Evolutionary conservation across 495 filamentous ascomycete genomes (phyloP).

Genomic region (Alectoria sarmentosa): DNA sequence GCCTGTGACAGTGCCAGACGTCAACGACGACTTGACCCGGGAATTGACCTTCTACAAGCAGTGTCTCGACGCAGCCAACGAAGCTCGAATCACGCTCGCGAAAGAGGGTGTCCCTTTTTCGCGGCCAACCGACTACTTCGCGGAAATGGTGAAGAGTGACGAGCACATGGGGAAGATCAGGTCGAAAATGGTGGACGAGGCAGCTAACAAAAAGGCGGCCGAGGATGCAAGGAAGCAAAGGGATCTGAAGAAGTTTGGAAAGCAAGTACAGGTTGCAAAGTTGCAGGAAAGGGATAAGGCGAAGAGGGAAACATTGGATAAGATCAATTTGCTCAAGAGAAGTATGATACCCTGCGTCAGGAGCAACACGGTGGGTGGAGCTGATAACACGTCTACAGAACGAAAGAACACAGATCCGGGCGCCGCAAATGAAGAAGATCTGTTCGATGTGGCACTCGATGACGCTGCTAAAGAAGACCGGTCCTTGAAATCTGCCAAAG

Average conservation of each 20-base stretch:
- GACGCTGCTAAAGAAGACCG: conserved; percentile 54
- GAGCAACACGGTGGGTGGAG: neutral
- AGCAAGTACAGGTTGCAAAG: conserved; percentile 96
- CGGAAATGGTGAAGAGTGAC: conserved; percentile 97
- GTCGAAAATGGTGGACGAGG: conserved; percentile 86
- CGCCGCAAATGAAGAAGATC: conserved; percentile 68
- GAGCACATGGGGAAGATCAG: conserved; percentile 97
- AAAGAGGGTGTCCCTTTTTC: conserved; percentile 80
- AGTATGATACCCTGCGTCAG: conserved; percentile 50
- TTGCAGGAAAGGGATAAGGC: conserved; percentile 85
- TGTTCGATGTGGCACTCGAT: conserved; percentile 93
- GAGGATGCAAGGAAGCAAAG: conserved; percentile 85
- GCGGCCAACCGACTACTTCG: conserved; percentile 89
- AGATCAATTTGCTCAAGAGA: conserved; percentile 86
- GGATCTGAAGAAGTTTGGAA: conserved; percentile 98
- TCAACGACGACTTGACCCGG: conserved; percentile 81
- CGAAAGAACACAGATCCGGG: conserved; percentile 65
- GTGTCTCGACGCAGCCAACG: conserved; percentile 66
- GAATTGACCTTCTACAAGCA: conserved; percentile 94
- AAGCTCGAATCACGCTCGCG: conserved; percentile 64
- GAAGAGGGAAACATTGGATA: conserved; percentile 85
- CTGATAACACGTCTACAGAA: conserved; percentile 50
- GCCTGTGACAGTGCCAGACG: conserved; percentile 51
- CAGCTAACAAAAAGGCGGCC: conserved; percentile 83
- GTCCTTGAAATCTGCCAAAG: conserved; percentile 20